Evolutionary conservation across 805 yeast species (phyloP), one percentile per base, ranked within the genome.

Genomic region (Nadsonia fulvescens): DNA sequence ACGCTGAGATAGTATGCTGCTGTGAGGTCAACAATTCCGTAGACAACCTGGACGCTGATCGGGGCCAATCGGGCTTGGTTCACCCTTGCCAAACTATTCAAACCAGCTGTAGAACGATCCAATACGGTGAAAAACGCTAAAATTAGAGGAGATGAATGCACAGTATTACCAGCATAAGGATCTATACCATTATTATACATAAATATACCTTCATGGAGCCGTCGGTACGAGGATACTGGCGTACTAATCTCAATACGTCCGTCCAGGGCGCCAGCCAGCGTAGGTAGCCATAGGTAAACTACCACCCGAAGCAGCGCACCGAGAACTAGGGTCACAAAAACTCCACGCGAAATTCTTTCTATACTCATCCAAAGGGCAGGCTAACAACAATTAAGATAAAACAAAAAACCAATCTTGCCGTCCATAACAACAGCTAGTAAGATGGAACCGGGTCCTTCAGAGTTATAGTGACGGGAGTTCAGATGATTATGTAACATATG

Each of bases 151-250:
- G 92, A 70, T 38, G 81, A 93, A 47, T 81, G 86, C 18, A 74
- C 73, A 10, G 82, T 69, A 13, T 91, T 91, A 6, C 95, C 94
- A 33, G 67, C 67, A 41, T 81, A 86, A 6, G 81, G 68, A 24
- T 70, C 60, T 26, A 75, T 54, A 12, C 58, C 59, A 38, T 70
- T 62, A 3, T 56, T 45, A 29, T 66, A 49, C 26, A 77, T 58
- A 37, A 63, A 77, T 7, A 76, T 51, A 8, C 83, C 83, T 43
- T 76, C 91, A 37, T 58, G 49, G 21, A 77, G 32, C 5, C 58
- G 47, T 39, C 67, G 60, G 49, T 61, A 75, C 18, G 89, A 73
- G 29, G 75, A 63, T 4, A 76, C 54, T 1, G 92, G 81, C 0
- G 93, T 76, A 11, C 82, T 59, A 24, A 76, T 54, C 35, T 74